These are phyloP conservation scores for Fragaria nilgerrensis DNA, from an alignment of 306 rosid genomes.

Conservation along the genomic window DNA sequence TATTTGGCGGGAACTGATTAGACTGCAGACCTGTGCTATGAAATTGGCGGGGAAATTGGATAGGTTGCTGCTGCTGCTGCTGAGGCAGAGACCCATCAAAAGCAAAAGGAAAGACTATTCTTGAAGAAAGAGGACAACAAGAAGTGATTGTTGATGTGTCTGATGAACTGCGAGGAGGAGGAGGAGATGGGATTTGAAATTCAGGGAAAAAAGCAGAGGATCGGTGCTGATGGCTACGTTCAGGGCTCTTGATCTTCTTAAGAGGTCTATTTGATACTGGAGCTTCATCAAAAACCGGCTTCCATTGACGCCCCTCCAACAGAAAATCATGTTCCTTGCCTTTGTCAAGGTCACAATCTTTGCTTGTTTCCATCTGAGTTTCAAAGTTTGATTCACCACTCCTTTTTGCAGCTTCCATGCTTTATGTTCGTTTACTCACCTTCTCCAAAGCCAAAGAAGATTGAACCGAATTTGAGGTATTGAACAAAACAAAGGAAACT, in stretches of 20 bases:
- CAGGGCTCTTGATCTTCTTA: conserved; percentile 76
- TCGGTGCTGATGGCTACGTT: conserved; percentile 34
- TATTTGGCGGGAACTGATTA: background rate
- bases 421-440: conserved; percentile 21
- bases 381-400: conserved; percentile 49
- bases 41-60: conserved; percentile 44
- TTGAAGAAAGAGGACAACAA: conserved; percentile 38
- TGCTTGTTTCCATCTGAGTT: conserved; percentile 24
- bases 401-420: conserved; percentile 47
- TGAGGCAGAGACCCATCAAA: conserved; percentile 36
- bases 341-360: conserved; percentile 34
- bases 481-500: background rate
- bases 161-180: conserved; percentile 17
- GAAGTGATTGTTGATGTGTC: background rate
- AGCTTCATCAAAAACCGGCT: conserved; percentile 52
- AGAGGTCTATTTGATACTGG: conserved; percentile 57
- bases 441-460: conserved; percentile 26
- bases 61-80: conserved; percentile 26
- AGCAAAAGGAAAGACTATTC: conserved; percentile 67
- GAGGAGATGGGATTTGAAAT: conserved; percentile 13
- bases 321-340: conserved; percentile 35
- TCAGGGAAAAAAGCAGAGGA: conserved; percentile 31
- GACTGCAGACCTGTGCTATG: conserved; percentile 30
- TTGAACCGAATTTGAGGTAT: conserved; percentile 21
- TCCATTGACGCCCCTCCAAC: conserved; percentile 45